A percentile compares a stretch with the other conserved stretches of the same genome.
These are phyloP conservation scores for Fragaria iinumae DNA, from an alignment of 306 rosid species.

Conservation along the genomic window DNA sequence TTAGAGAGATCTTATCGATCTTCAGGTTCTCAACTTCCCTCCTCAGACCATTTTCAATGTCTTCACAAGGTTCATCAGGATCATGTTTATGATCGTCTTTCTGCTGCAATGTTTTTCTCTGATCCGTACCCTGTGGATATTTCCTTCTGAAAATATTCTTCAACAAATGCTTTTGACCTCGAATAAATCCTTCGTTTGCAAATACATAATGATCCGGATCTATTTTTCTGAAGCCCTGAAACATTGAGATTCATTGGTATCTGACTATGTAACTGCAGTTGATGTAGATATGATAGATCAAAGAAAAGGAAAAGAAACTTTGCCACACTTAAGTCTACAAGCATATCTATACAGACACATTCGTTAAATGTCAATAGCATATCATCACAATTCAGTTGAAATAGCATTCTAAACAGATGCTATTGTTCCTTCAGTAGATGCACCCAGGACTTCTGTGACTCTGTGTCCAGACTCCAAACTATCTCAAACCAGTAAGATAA, in stretches of 20 bases:
- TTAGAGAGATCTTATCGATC: conserved; percentile 57
- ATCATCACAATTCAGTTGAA: neutral
- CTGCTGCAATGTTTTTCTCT: conserved; percentile 40
- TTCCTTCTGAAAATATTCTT: conserved; percentile 75
- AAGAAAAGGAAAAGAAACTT: neutral
- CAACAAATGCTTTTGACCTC: conserved; percentile 71
- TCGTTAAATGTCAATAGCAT: neutral
- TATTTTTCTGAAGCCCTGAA: conserved; percentile 89
- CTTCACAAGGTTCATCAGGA: conserved; percentile 37
- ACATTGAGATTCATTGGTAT: conserved; percentile 24
- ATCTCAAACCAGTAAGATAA: neutral
- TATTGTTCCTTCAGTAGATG: neutral
- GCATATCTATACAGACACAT: neutral
- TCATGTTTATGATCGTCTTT: conserved; percentile 43
- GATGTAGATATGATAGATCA: neutral
- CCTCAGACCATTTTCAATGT: conserved; percentile 41
- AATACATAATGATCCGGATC: conserved; percentile 88
- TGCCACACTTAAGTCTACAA: neutral
- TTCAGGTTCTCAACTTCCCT: conserved; percentile 88
- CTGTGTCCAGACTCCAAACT: neutral
- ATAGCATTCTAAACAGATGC: neutral
- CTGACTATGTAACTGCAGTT: neutral
- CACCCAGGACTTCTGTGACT: neutral
- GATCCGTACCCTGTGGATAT: conserved; percentile 53
- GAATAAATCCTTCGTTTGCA: conserved; percentile 70